Base-by-base conservation (phyloP, 257 asterid genomes). In the Solanum stenotomum region DNA sequence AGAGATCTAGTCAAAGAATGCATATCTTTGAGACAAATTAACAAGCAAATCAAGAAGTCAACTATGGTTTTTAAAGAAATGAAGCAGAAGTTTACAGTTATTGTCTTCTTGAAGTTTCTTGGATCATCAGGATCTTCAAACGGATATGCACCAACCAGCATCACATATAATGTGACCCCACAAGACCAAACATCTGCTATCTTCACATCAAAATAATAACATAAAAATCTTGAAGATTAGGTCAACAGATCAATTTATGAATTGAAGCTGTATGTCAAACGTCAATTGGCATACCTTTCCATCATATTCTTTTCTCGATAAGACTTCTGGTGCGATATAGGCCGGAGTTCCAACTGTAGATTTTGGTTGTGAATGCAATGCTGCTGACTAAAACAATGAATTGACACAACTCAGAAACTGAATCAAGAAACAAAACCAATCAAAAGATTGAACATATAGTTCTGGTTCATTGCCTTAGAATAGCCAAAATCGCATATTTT, bases 401-500 rank as follows among this genome's bases (percentile, higher is more conserved):
- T 29, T 49, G 29, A 46, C 85, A 10, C 18, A 49, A 46, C 0
- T 82, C 11, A 49, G 70, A 82, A 49, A 82, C 70, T 49, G 70
- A 29, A 49, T 29, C 8, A 49, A 29, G 15, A 79, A 79, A 25
- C 15, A 79, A 44, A 37, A n/a, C 11, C 18, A 25, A 79, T 38
- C 52, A 2, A 15, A 79, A 4, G n/a, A 44, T 44, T 27, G 67
- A 44, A 44, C 37, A 5, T 44, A 44, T 29, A 5, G 44, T 49
- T 82, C 6, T 82, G 44, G 3, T 46, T 82, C 44, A 29, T 15
- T 76, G 92, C 94, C 95, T 93, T 93, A 37, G 95, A 93, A 52
- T 93, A 93, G 70, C 95, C 95, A 56, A 93, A 93, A 84, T 93
- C 95, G 15, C 95, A 93, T 70, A 93, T 91, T 67, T 93, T 93